These are phyloP conservation scores for Tolypocladium capitatum DNA, from an alignment of 2,329 filamentous ascomycete genomes.

Conservation along the genomic window DNA sequence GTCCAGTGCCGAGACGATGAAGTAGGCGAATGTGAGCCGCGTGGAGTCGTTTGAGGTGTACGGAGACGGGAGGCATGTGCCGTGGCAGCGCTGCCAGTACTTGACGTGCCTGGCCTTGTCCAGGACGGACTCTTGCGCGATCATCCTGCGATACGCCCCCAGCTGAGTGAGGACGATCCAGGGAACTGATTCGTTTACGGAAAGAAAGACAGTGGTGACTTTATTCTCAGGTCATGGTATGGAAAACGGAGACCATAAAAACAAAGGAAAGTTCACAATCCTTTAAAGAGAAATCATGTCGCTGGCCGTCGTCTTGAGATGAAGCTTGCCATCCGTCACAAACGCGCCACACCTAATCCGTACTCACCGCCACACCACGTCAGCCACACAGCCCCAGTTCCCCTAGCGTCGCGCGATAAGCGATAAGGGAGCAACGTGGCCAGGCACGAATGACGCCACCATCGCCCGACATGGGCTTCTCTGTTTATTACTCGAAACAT, in stretches of 20 bases:
- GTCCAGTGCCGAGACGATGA: constrained; percentile 76
- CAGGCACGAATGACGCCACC: not conserved
- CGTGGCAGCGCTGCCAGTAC: constrained; percentile 86
- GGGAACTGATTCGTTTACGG: too few species aligned
- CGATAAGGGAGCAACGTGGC: not conserved
- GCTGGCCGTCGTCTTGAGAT: too few species aligned
- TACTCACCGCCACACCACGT: not conserved
- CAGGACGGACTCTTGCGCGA: constrained; percentile 19
- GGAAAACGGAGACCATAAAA: not conserved
- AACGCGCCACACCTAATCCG: not conserved
- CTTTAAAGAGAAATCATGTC: not conserved
- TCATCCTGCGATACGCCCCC: not conserved
- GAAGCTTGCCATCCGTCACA: too few species aligned
- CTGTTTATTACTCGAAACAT: not conserved
- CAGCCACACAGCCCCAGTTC: not conserved
- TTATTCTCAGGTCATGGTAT: too few species aligned
- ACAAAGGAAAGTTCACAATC: not conserved
- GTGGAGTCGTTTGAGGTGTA: constrained; percentile 87
- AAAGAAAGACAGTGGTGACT: too few species aligned
- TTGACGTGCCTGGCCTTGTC: constrained; percentile 61
- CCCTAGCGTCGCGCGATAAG: too few species aligned
- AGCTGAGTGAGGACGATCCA: too few species aligned
- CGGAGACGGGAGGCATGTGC: constrained; percentile 62
- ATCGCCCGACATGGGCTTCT: not conserved
- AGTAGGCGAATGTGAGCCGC: constrained; percentile 79